phyloP scores from a whole-genome alignment of 768 basidiomycete species.

The Guyanaporus albipodus region DNA sequence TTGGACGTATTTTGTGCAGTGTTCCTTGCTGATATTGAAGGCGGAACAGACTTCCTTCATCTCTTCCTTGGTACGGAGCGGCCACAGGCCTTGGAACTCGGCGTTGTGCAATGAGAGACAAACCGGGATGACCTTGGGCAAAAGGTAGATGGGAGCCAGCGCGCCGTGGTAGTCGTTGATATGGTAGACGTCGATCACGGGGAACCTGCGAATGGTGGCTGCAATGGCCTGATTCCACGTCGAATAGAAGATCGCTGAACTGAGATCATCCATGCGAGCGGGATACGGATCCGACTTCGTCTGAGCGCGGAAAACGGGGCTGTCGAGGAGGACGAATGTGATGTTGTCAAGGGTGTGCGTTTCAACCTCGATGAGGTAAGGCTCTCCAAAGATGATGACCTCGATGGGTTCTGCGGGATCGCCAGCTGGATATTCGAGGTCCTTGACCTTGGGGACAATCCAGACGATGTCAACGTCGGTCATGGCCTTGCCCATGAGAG shows the following conservation, averaged over 20 bases:
- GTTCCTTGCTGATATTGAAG: constrained; percentile 95
- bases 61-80: constrained; percentile 93
- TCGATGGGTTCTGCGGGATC: constrained; percentile 93
- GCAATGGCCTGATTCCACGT: constrained; percentile 98
- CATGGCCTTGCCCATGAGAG: constrained; percentile 98
- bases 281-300: constrained; percentile 96
- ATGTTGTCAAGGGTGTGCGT: constrained; percentile 92
- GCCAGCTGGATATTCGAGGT: constrained; percentile 87
- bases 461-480: constrained; percentile 92
- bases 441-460: constrained; percentile 94
- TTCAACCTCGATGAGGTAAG: constrained; percentile 94
- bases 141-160: constrained; percentile 83
- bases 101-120: constrained; percentile 95
- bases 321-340: constrained; percentile 91
- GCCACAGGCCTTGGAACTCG: constrained; percentile 97
- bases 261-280: constrained; percentile 94
- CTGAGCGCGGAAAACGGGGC: constrained; percentile 94
- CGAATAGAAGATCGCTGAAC: constrained; percentile 96
- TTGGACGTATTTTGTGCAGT: constrained; percentile 95
- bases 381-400: constrained; percentile 94
- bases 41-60: constrained; percentile 99
- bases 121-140: constrained; percentile 86
- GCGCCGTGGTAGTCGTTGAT: constrained; percentile 95
- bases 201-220: constrained; percentile 80
- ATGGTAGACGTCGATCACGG: constrained; percentile 91